Percentiles rank a stretch among this genome's conserved stretches.
These are phyloP conservation scores for Neonectria neomacrospora DNA, from an alignment of 2,329 filamentous ascomycete species.

Conservation along the genomic window DNA sequence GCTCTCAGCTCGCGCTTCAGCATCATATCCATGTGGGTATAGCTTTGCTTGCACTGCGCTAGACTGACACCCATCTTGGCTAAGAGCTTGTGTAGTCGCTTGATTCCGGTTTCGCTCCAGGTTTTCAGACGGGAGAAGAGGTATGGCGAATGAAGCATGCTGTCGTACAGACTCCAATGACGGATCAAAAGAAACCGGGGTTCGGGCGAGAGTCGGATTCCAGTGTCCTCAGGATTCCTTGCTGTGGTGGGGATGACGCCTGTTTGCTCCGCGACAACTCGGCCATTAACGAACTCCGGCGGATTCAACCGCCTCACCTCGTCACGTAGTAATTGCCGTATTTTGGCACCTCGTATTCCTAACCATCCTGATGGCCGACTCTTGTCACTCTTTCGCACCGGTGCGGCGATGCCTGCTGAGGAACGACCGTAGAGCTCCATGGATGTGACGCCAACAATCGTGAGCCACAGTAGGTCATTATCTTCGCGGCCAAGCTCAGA, in stretches of 20 bases:
- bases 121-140: constrained; percentile 91
- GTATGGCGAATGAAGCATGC: constrained; percentile 97
- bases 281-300: constrained; percentile 72
- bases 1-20: constrained; percentile 87
- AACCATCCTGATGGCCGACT: constrained; percentile 77
- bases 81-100: constrained; percentile 90
- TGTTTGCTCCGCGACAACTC: constrained; percentile 71
- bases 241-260: constrained; percentile 92
- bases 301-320: constrained; percentile 95
- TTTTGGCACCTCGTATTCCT: constrained; percentile 82
- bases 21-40: constrained; percentile 98
- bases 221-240: constrained; percentile 87
- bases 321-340: constrained; percentile 87
- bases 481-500: constrained; percentile 96
- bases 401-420: constrained; percentile 78
- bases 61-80: constrained; percentile 98
- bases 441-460: constrained; percentile 94
- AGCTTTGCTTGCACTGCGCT: constrained; percentile 93
- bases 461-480: constrained; percentile 94
- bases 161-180: constrained; percentile 98
- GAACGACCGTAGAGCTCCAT: constrained; percentile 91
- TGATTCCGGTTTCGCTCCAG: constrained; percentile 90
- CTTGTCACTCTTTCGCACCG: constrained; percentile 65
- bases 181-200: constrained; percentile 91
- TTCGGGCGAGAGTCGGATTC: constrained; percentile 92